Percentiles rank a stretch among this genome's conserved stretches.
phyloP scores from a whole-genome alignment of 2,329 filamentous ascomycete genomes.

The Paramyrothecium sp. region DNA sequence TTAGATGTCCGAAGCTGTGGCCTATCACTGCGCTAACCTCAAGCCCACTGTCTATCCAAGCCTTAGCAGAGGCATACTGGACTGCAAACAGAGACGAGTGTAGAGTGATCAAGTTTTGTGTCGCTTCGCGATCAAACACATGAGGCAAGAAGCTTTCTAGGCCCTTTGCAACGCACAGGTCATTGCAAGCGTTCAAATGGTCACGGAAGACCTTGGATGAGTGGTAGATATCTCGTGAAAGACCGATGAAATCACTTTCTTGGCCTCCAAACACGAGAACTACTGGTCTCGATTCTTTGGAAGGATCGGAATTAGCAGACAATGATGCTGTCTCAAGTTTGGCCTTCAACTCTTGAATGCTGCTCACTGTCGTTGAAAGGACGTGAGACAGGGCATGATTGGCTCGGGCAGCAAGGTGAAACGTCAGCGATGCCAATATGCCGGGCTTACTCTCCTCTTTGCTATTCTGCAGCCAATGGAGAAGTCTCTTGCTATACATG shows the following conservation, averaged over 20 bases:
- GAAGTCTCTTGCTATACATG: not conserved
- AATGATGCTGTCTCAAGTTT: not conserved
- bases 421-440: not conserved
- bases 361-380: not conserved
- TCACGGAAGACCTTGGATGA: slow-evolving; percentile 14
- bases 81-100: slow-evolving; percentile 38
- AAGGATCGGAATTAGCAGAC: not conserved
- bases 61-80: slow-evolving; percentile 32
- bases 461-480: not conserved
- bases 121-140: slow-evolving; percentile 24
- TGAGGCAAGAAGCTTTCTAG: slow-evolving; percentile 23
- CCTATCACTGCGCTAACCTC: slow-evolving; percentile 23
- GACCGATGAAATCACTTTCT: slow-evolving; percentile 22
- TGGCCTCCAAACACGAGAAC: slow-evolving; percentile 19
- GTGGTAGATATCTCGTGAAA: slow-evolving; percentile 28
- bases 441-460: not conserved
- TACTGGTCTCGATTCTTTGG: not conserved
- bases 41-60: slow-evolving; percentile 34
- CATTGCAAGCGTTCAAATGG: slow-evolving; percentile 10
- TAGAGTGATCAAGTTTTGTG: slow-evolving; percentile 24
- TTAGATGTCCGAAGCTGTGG: slow-evolving; percentile 41
- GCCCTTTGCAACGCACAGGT: slow-evolving; percentile 9
- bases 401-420: not conserved
- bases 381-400: not conserved
- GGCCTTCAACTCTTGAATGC: not conserved